Evolutionary conservation across 495 filamentous ascomycete genomes (phyloP).

Genomic region (Xylaria grammica): DNA sequence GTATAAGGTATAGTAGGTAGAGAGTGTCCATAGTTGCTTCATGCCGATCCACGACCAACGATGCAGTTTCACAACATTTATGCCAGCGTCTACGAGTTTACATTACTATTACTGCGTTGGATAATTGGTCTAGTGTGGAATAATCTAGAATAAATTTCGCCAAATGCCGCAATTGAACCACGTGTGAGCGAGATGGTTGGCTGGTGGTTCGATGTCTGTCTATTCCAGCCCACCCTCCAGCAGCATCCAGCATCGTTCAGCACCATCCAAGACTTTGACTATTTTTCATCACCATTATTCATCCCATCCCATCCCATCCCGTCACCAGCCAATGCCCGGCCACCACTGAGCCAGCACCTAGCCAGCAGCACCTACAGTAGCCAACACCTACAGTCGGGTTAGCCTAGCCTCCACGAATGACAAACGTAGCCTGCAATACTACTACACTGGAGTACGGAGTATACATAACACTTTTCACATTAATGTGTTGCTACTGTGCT

Average conservation of each 20-base stretch:
- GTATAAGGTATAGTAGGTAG: no score
- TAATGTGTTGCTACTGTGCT: no score
- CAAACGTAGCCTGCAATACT: constrained; percentile 12
- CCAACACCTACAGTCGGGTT: no score
- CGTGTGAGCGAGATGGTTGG: constrained; percentile 15
- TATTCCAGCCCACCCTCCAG: not conserved
- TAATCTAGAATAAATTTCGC: constrained; percentile 14
- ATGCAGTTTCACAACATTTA: constrained; percentile 15
- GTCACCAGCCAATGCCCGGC: no score
- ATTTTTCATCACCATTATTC: not conserved
- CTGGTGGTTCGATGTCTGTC: constrained; percentile 24
- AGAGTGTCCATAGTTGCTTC: no score
- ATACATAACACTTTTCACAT: not conserved
- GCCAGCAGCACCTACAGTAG: no score
- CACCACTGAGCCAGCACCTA: no score
- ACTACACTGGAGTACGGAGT: not conserved
- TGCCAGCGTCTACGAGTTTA: constrained; percentile 7
- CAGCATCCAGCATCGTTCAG: not conserved
- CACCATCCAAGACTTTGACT: no score
- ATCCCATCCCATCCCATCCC: not conserved
- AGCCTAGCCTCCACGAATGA: not conserved
- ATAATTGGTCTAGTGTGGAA: constrained; percentile 7
- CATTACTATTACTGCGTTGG: not conserved
- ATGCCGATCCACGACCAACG: no score
- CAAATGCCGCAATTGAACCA: constrained; percentile 24